Percentiles rank a stretch among this genome's conserved stretches.
These are phyloP conservation scores for Yarrowia phangngaensis DNA, from an alignment of 805 yeast species.

Conservation along the genomic window DNA sequence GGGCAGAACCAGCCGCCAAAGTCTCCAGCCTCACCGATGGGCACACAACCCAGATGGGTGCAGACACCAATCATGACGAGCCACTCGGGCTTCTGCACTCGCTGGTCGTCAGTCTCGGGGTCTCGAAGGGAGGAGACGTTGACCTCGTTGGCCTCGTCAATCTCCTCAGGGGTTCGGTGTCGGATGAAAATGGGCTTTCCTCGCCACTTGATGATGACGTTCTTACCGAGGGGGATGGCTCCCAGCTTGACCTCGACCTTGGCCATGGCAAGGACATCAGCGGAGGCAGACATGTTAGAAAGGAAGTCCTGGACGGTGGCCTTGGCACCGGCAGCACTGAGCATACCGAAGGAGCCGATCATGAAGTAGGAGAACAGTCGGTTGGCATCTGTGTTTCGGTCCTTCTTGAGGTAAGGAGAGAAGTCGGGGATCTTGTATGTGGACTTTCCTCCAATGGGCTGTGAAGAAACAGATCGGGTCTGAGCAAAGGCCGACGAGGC, in stretches of 20 bases:
- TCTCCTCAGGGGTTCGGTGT: constrained; percentile 93
- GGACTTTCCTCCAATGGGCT: constrained; percentile 47
- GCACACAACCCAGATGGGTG: constrained; percentile 99
- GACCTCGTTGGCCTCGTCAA: constrained; percentile 86
- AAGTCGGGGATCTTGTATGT: constrained; percentile 90
- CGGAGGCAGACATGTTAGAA: constrained; percentile 93
- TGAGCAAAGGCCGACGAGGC: constrained; percentile 25
- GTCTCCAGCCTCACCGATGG: constrained; percentile 99
- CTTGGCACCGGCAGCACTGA: constrained; percentile 91
- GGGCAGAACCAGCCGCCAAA: constrained; percentile 99
- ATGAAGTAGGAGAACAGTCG: constrained; percentile 93
- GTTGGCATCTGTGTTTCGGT: constrained; percentile 65
- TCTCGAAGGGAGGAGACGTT: constrained; percentile 80
- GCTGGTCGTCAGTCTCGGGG: constrained; percentile 87
- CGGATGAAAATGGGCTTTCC: constrained; percentile 99
- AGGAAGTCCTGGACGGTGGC: constrained; percentile 90
- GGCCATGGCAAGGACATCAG: constrained; percentile 98
- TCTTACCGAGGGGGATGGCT: constrained; percentile 95
- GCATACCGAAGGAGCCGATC: constrained; percentile 91
- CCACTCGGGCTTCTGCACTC: constrained; percentile 98
- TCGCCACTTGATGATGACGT: constrained; percentile 98
- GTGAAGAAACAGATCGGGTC: constrained; percentile 27
- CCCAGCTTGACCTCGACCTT: constrained; percentile 95
- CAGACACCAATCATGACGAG: constrained; percentile 98
- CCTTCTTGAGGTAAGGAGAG: constrained; percentile 69